A percentile compares a stretch with the other conserved stretches of the same genome.
phyloP scores from a whole-genome alignment of 192 early-diverging fungal species.

The Coemansia sp. region DNA sequence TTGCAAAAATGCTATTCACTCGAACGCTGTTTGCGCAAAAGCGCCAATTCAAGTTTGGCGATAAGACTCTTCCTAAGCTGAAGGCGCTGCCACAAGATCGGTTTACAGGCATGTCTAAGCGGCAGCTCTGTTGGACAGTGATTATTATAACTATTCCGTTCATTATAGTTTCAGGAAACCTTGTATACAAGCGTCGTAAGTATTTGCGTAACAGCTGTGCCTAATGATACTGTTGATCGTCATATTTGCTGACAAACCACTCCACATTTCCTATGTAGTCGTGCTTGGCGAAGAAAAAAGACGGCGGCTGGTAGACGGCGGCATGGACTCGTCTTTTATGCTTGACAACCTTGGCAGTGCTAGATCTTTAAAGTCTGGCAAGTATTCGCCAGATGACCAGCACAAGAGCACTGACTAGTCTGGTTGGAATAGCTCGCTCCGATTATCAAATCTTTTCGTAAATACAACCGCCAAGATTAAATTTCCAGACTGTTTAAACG shows the following conservation, averaged over 20 bases:
- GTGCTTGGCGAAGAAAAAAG: conserved; percentile 48
- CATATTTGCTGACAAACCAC: neutral
- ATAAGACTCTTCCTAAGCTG: conserved; percentile 38
- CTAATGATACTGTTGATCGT: neutral
- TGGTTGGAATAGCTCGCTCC: neutral
- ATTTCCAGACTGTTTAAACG: too few species aligned
- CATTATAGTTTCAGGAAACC: conserved; percentile 35
- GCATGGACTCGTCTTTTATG: conserved; percentile 35
- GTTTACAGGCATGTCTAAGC: conserved; percentile 39
- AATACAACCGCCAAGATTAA: too few species aligned
- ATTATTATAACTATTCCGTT: conserved; percentile 53
- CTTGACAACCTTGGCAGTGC: conserved; percentile 44
- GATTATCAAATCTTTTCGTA: neutral
- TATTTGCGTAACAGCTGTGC: neutral
- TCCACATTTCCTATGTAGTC: conserved; percentile 14
- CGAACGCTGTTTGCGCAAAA: conserved; percentile 25
- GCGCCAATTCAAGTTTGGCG: conserved; percentile 30
- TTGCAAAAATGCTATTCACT: conserved; percentile 28
- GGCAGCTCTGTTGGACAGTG: conserved; percentile 50
- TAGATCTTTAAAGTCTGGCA: neutral
- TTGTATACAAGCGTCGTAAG: conserved; percentile 51
- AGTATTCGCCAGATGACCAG: neutral
- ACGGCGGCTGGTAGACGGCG: conserved; percentile 35
- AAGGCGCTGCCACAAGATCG: conserved; percentile 33
- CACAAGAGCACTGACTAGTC: neutral